Evolutionary conservation across 371 early-diverging fungal species (phyloP), one percentile per base, ranked within the genome.

Genomic region (Syncephalastrum sp.): DNA sequence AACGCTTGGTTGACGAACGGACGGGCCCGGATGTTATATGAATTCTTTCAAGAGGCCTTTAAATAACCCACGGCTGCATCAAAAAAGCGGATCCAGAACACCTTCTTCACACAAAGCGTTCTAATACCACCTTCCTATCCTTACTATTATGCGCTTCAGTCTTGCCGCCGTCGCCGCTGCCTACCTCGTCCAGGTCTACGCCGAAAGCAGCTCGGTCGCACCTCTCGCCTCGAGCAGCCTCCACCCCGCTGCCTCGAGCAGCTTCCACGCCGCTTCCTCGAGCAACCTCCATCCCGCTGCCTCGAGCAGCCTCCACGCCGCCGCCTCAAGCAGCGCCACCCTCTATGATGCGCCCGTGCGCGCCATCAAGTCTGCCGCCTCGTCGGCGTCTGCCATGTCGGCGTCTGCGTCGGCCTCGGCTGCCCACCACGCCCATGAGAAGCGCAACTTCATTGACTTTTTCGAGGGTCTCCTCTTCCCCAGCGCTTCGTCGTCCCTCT

Each of bases 141-240:
- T 33, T 25, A 54, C 23, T n/a, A 49, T 25, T 24, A 60, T 60
- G 60, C 60, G 60, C 15, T 53, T 60, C 43, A 53, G 49, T 23
- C 54, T 60, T 42, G 24, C 54, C 33, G 54, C 60, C 47, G 42
- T 60, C 33, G 54, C 54, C 23, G 41, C 60, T 17, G 54, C 54
- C n/a, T 42, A 42, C 43, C 50, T 60, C 15, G 54, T 41, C 27
- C 51, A 50, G 27, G 52, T 19, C 17, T 41, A 51, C 16, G 52
- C 50, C 43, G 24, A 45, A 45, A 33, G 38, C 38, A 33, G 38
- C 6, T 33, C 38, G 38, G 38, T 10, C 7, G 38, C 38, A 33
- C 38, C 7, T 10, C 8, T 5, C 8, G 38, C 38, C 8, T 5
- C 38, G 38, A 33, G 27, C 27, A 27, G 27, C 27, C 60, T 53